Evolutionary conservation across 768 basidiomycete species (phyloP).

Genomic region (Trametopsis cervina): DNA sequence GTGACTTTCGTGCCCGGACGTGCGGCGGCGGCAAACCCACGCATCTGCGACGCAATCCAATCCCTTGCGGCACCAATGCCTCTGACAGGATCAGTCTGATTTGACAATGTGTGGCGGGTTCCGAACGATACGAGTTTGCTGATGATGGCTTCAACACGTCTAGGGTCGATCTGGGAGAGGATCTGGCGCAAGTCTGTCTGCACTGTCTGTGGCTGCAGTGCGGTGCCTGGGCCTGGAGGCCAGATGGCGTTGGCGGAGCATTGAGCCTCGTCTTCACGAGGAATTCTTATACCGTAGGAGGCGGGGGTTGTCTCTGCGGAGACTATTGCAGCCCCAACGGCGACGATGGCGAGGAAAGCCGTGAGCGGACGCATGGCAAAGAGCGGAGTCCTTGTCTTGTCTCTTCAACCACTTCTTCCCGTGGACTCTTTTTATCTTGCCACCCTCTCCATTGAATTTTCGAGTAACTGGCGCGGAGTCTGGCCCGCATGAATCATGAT

Average conservation of each 20-base stretch:
- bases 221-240: constrained; percentile 42
- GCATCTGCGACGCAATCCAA: constrained; percentile 47
- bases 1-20: constrained; percentile 26
- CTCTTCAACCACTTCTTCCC: too few species aligned
- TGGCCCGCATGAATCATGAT: not conserved
- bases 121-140: constrained; percentile 48
- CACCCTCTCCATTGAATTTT: too few species aligned
- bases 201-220: constrained; percentile 36
- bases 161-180: constrained; percentile 39
- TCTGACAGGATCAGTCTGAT: constrained; percentile 43
- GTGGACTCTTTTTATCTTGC: too few species aligned
- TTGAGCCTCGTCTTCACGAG: constrained; percentile 9
- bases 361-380: too few species aligned
- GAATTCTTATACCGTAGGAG: not conserved
- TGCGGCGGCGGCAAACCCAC: constrained; percentile 33
- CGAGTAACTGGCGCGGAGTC: too few species aligned
- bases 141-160: constrained; percentile 40
- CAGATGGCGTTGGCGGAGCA: constrained; percentile 28
- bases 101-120: constrained; percentile 46
- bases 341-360: too few species aligned
- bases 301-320: not conserved
- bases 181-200: constrained; percentile 37
- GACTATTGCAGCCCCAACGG: not conserved
- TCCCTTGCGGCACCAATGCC: constrained; percentile 51
- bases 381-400: too few species aligned